Evolutionary conservation across 2,329 filamentous ascomycete species (phyloP), one percentile per base, ranked within the genome.

Genomic region (Chaetomiaceae sp.): DNA sequence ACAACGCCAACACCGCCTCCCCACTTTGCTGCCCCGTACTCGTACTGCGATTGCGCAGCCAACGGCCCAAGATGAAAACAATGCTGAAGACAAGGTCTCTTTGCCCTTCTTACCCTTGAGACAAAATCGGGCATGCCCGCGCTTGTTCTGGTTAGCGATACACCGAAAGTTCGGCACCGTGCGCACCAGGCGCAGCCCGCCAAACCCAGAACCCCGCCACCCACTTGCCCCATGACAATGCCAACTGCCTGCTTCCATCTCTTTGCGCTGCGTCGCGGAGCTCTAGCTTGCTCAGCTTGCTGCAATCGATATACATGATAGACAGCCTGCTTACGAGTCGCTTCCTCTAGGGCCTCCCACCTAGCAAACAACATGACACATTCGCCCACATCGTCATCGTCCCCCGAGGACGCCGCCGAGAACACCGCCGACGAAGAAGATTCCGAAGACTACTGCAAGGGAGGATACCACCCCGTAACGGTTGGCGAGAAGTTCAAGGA

Each of bases 371-470:
- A 72, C 72, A 72, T 75, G 80, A 69, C 83, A 71, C 74, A 83
- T 59, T 91, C 88, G 52, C 86, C 87, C 49, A 84, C 84, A 42
- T 86, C 86, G 43, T 79, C 82, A 46, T 87, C 83, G 50, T 86
- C 86, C 38, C 83, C 81, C 58, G 89, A 91, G 68, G 90, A 95
- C 65, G 77, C 80, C 58, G 81, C 85, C 67, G 90, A 96, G 61
- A 90, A 93, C 64, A 95, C 91, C 32, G 91, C 90, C 62, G 93
- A 97, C 65, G 93, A 98, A 71, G 93, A 98, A 70, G 93, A 98
- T 68, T 95, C 88, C 38, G 91, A 97, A 69, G 93, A 98, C 68
- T 98, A 98, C 73, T 96, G 91, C 79, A 97, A 97, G 71, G 93
- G 93, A 61, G 93, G 93, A 51, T 98, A 97, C 68, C 93, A 98